Percentiles rank a stretch among this genome's conserved stretches.
Evolutionary conservation across 2,329 filamentous ascomycete genomes (phyloP).

Genomic region (Aspergillus sp.): DNA sequence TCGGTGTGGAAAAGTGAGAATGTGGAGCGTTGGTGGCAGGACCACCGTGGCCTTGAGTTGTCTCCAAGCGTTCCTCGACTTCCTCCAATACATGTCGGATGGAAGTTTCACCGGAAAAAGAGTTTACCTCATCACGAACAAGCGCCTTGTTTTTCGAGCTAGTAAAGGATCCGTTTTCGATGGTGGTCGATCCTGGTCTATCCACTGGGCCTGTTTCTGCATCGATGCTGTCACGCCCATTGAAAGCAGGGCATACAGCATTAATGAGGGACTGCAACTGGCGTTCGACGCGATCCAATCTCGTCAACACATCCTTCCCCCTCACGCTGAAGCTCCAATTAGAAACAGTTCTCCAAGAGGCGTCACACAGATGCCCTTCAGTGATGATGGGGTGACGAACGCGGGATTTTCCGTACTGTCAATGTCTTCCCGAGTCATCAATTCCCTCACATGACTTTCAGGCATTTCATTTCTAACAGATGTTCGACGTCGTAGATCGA

Average conservation of each 20-base stretch:
- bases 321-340: neutral
- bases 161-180: too few relatives aligned
- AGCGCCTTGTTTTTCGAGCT: too few relatives aligned
- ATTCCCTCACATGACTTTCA: too few relatives aligned
- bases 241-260: neutral
- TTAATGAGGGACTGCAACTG: neutral
- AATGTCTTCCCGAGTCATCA: neutral
- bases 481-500: constrained; percentile 13
- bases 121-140: constrained; percentile 9
- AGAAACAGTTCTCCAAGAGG: too few relatives aligned
- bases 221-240: neutral
- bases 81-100: constrained; percentile 23
- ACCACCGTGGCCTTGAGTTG: neutral
- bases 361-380: neutral
- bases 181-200: too few relatives aligned
- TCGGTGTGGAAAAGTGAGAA: neutral
- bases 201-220: neutral
- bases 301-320: neutral
- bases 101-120: constrained; percentile 27
- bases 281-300: neutral
- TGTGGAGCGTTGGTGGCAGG: neutral
- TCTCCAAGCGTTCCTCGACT: constrained; percentile 19
- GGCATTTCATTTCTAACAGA: neutral
- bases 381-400: neutral
- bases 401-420: neutral